Conservation (phyloP, 202 grass and related monocot genomes). For the Brachypodium distachyon region DNA sequence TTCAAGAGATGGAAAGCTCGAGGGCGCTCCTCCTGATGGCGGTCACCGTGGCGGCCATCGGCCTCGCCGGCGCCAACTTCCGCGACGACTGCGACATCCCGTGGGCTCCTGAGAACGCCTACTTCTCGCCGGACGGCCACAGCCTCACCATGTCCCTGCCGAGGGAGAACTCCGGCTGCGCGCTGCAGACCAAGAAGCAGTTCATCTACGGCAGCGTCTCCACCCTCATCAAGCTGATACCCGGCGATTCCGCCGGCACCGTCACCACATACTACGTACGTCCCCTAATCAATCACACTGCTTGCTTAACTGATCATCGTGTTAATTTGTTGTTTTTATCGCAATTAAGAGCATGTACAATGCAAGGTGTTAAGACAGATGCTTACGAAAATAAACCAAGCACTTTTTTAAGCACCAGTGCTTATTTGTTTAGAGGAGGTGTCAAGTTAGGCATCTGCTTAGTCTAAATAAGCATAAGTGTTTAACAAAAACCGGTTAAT, state of each 20-base stretch:
- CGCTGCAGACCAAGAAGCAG: slow-evolving; percentile 37
- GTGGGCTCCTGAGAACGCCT: slow-evolving; percentile 30
- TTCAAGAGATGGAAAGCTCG: slow-evolving; percentile 2
- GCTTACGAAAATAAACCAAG: no score
- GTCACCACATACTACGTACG: slow-evolving; percentile 70
- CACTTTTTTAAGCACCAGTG: no score
- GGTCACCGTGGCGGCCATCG: background rate
- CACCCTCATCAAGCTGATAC: slow-evolving; percentile 42
- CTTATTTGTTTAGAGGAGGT: no score
- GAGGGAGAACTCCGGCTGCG: slow-evolving; percentile 35
- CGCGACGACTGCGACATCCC: slow-evolving; percentile 25
- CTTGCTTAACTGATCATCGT: no score
- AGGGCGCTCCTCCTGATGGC: background rate
- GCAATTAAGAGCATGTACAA: no score
- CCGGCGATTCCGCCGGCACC: slow-evolving; percentile 49
- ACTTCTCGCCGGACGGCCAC: slow-evolving; percentile 1
- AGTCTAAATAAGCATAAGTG: no score
- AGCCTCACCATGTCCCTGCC: slow-evolving; percentile 19
- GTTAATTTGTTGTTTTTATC: no score
- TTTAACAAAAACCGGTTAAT: no score
- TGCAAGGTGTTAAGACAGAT: no score
- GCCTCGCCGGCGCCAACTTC: slow-evolving; percentile 24
- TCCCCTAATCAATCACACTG: no score
- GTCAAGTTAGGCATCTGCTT: no score
- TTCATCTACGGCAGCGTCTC: slow-evolving; percentile 57